Evolutionary conservation across 2,329 filamentous ascomycete species (phyloP).

Genomic region (Ophiostoma angusticollis): DNA sequence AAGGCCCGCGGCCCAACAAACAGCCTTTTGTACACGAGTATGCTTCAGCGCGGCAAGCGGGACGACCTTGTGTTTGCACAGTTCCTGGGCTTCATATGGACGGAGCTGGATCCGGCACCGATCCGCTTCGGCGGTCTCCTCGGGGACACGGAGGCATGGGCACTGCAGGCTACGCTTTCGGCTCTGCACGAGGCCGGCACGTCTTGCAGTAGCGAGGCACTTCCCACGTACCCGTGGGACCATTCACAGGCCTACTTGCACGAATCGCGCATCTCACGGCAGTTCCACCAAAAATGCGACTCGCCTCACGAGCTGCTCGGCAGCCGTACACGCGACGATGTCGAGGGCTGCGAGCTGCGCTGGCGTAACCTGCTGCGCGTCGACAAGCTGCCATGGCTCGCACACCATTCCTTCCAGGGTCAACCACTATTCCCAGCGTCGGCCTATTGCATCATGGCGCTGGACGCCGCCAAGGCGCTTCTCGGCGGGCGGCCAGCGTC

Average conservation of each 20-base stretch:
- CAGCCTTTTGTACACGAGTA: constrained; percentile 20
- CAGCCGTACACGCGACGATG: constrained; percentile 7
- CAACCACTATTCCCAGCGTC: constrained; percentile 33
- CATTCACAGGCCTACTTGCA: constrained; percentile 11
- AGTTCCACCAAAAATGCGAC: constrained; percentile 4
- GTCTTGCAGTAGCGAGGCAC: too few relatives aligned
- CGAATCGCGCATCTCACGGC: constrained; percentile 8
- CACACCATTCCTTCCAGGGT: constrained; percentile 26
- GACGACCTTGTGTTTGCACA: constrained; percentile 21
- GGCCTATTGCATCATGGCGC: constrained; percentile 33
- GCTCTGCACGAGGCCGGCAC: constrained; percentile 4
- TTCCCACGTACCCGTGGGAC: constrained; percentile 15
- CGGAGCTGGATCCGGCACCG: constrained; percentile 17
- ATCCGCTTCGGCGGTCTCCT: constrained; percentile 14
- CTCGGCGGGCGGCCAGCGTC: constrained; percentile 16
- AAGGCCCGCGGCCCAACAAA: constrained; percentile 17
- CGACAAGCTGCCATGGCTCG: constrained; percentile 13
- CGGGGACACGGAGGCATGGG: constrained; percentile 13
- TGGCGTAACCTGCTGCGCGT: constrained; percentile 13
- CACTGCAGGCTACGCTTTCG: background rate
- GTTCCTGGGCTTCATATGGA: constrained; percentile 24
- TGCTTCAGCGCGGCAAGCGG: constrained; percentile 20
- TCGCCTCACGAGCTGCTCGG: constrained; percentile 13
- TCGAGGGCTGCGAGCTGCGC: constrained; percentile 3
- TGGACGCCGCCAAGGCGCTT: constrained; percentile 27